Percentiles rank a stretch among this genome's conserved stretches.
Evolutionary conservation across 2,329 filamentous ascomycete genomes (phyloP).

Genomic region (Hypoxylon sp.): DNA sequence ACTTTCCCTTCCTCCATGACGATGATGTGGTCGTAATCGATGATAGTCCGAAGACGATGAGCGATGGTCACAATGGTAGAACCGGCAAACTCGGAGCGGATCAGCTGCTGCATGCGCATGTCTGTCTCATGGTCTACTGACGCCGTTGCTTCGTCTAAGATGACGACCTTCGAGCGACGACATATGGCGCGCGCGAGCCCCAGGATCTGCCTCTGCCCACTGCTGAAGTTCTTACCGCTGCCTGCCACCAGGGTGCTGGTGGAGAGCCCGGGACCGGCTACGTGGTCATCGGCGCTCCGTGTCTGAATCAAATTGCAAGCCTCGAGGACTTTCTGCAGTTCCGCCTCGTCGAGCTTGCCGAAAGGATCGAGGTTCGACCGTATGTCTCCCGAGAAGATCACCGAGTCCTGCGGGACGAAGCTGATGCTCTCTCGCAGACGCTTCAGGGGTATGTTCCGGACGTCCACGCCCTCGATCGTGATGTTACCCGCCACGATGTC

Average conservation of each 20-base stretch:
- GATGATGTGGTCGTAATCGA: slow-evolving; percentile 57
- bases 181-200: slow-evolving; percentile 35
- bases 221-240: slow-evolving; percentile 26
- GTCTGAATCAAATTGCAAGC: slow-evolving; percentile 12
- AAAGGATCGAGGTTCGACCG: slow-evolving; percentile 22
- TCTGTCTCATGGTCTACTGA: slow-evolving; percentile 49
- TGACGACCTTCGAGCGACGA: slow-evolving; percentile 29
- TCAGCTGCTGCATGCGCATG: slow-evolving; percentile 44
- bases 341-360: slow-evolving; percentile 1
- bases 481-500: slow-evolving; percentile 45
- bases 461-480: slow-evolving; percentile 49
- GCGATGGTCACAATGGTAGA: slow-evolving; percentile 62
- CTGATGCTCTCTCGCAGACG: slow-evolving; percentile 49
- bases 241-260: slow-evolving; percentile 14
- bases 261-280: background rate
- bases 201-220: slow-evolving; percentile 36
- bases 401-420: slow-evolving; percentile 52
- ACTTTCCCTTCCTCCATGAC: slow-evolving; percentile 56
- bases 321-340: slow-evolving; percentile 6
- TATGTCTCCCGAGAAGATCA: slow-evolving; percentile 42
- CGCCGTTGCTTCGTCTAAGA: slow-evolving; percentile 37
- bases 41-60: slow-evolving; percentile 54
- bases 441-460: slow-evolving; percentile 45
- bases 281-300: background rate
- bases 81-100: slow-evolving; percentile 44